Evolutionary conservation across 2,329 filamentous ascomycete species (phyloP).

Genomic region (Aspergillus sp.): DNA sequence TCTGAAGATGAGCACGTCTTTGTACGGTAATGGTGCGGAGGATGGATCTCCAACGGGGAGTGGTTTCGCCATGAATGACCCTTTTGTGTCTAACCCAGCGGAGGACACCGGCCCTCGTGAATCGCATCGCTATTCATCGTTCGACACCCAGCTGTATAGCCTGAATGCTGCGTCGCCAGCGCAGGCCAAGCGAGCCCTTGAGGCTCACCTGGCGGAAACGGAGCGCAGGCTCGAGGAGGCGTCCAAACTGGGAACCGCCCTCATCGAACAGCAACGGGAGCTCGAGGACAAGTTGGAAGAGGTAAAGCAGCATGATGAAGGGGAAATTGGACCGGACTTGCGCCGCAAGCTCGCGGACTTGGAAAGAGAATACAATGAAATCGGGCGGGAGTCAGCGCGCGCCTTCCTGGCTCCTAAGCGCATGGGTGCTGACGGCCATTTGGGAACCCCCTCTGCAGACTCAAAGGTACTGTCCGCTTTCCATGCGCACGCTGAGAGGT

Average conservation of each 20-base stretch:
- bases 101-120: constrained; percentile 36
- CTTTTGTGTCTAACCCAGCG: constrained; percentile 49
- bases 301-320: constrained; percentile 70
- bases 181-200: constrained; percentile 79
- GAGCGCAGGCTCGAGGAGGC: constrained; percentile 87
- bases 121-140: constrained; percentile 68
- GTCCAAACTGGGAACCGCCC: constrained; percentile 76
- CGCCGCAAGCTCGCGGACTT: constrained; percentile 76
- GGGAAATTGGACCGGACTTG: constrained; percentile 74
- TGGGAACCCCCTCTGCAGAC: constrained; percentile 41
- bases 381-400: constrained; percentile 80
- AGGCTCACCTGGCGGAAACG: constrained; percentile 88
- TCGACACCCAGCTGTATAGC: constrained; percentile 73
- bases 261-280: constrained; percentile 80
- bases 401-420: constrained; percentile 79
- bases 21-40: constrained; percentile 5
- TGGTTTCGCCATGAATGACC: constrained; percentile 43
- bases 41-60: constrained; percentile 10
- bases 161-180: constrained; percentile 75
- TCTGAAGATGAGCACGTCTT: constrained; percentile 2
- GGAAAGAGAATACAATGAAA: constrained; percentile 91
- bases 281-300: constrained; percentile 76
- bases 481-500: background rate
- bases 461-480: constrained; percentile 33
- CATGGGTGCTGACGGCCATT: constrained; percentile 58